Percentiles rank a stretch among this genome's conserved stretches.
Evolutionary conservation across 169 alveolate species (phyloP).

Genomic region (Plasmodium billcollinsi): DNA sequence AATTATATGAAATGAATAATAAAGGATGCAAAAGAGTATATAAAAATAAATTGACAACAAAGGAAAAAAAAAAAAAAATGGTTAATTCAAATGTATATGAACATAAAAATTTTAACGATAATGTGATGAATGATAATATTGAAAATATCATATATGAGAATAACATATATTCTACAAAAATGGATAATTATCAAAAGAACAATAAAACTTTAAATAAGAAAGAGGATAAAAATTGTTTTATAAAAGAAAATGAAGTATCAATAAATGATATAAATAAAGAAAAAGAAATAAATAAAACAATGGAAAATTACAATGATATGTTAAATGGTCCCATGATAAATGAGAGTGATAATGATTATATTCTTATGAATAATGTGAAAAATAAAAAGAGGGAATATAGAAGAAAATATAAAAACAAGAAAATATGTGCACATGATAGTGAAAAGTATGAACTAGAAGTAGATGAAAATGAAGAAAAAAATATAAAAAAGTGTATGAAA

Average conservation of each 20-base stretch:
- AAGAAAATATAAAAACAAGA: constrained; percentile 9
- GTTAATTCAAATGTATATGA: too few species aligned
- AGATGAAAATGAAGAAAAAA: constrained; percentile 9
- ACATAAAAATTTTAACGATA: too few species aligned
- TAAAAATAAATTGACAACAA: too few species aligned
- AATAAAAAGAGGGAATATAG: constrained; percentile 4
- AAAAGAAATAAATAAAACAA: constrained; percentile 25
- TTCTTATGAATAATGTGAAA: not conserved
- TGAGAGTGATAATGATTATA: too few species aligned
- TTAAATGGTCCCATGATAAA: not conserved
- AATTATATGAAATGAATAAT: too few species aligned
- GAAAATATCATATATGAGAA: too few species aligned
- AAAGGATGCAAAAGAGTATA: too few species aligned
- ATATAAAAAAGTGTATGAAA: constrained; percentile 1
- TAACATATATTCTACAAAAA: too few species aligned
- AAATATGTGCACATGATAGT: not conserved
- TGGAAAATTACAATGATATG: constrained; percentile 12
- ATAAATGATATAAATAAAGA: constrained; percentile 1
- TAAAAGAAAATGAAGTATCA: constrained; percentile 3
- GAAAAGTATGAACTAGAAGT: not conserved
- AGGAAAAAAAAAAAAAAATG: too few species aligned
- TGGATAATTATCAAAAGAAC: not conserved
- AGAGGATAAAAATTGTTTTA: not conserved
- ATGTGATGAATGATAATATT: too few species aligned
- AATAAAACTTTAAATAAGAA: not conserved